Evolutionary conservation across 495 filamentous ascomycete genomes (phyloP).

Genomic region (Beverwykella pulmonaria): DNA sequence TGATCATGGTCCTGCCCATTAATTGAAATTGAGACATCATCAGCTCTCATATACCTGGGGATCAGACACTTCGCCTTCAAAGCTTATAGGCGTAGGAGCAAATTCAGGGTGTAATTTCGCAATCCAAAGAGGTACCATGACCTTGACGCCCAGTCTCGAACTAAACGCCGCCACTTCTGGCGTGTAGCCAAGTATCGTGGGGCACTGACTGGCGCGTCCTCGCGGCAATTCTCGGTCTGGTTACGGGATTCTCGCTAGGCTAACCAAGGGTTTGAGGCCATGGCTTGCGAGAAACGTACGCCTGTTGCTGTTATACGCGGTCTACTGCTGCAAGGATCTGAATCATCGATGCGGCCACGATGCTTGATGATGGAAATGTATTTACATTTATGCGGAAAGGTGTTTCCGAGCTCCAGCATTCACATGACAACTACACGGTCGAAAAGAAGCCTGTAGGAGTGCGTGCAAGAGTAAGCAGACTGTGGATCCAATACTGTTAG

Average conservation of each 20-base stretch:
- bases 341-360: background rate
- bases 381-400: background rate
- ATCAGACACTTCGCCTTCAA: background rate
- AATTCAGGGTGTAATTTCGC: background rate
- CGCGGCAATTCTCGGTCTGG: conserved; percentile 1
- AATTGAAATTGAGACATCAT: background rate
- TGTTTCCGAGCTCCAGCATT: background rate
- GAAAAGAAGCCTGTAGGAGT: background rate
- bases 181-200: background rate
- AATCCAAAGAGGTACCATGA: background rate
- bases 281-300: background rate
- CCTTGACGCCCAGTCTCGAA: background rate
- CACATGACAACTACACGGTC: background rate
- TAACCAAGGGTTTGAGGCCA: background rate
- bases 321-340: background rate
- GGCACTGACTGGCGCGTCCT: background rate
- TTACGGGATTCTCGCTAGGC: background rate
- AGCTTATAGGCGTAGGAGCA: background rate
- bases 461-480: background rate
- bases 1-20: background rate
- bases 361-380: background rate
- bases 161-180: background rate
- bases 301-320: background rate
- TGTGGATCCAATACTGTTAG: background rate
- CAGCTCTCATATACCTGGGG: background rate